Evolutionary conservation across 2,329 filamentous ascomycete genomes (phyloP), one percentile per base, ranked within the genome.

Genomic region (Nemania abortiva): DNA sequence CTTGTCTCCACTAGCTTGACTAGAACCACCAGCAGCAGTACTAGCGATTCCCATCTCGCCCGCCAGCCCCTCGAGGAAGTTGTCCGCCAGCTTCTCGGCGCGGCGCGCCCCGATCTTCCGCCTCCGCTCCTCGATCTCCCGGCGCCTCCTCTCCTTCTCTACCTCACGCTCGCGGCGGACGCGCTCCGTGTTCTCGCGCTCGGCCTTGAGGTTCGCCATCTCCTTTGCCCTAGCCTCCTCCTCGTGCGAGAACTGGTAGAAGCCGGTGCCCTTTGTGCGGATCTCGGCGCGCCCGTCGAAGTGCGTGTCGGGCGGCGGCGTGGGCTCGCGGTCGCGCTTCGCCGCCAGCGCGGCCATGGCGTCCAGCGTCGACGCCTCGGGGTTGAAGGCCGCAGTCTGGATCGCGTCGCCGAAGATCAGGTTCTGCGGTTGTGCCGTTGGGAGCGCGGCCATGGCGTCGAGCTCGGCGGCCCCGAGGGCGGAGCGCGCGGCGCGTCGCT

Each of bases 241-340:
- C 77, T 91, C 90, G 79, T 97, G 92, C 72, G 87, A 88, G 78
- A 99, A 98, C 65, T 92, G 90, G 83, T 94, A 98, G 82, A 98
- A 99, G 0, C 93, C 96, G 0, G 92, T 93, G 3, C 96, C 96
- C 75, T 96, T 95, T 53, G 89, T 93, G 69, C 96, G 86, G 57
- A 97, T 90, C 85, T 99, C 96, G 69, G 87, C 87, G 69, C 88
- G 88, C 1, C 93, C 93, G 79, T 98, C 92, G 81, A 98, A 99
- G 81, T 98, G 95, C 75, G 86, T 85, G 74, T 91, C 88, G 7
- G 90, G 89, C 6, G 94, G 95, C 62, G 95, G 94, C 57, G 95
- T 97, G 60, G 90, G 85, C 74, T 90, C 91, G 65, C 90, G 87
- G 82, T 98, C 94, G 55, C 94, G 87, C 81, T 92, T 93, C 70